phyloP scores from a whole-genome alignment of 768 basidiomycete genomes.

The Udeniomyces megalosporus region DNA sequence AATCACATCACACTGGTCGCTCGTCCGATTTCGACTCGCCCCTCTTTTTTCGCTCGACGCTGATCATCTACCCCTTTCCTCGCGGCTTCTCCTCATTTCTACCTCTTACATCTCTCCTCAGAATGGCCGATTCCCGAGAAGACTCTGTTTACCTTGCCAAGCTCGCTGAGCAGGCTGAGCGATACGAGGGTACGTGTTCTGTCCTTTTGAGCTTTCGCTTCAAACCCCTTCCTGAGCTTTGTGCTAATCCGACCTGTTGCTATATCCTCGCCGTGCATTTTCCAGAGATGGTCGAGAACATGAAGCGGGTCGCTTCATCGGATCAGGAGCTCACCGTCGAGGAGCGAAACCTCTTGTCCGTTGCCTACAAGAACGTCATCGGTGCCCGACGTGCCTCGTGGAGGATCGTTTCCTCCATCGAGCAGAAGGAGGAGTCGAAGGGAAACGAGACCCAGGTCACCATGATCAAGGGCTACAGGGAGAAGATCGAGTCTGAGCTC shows the following conservation, averaged over 20 bases:
- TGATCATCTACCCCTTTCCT: too few species aligned
- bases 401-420: conserved; percentile 95
- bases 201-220: background rate
- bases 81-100: background rate
- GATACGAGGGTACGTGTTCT: conserved; percentile 64
- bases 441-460: conserved; percentile 88
- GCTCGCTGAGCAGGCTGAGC: conserved; percentile 99
- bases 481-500: conserved; percentile 93
- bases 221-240: conserved; percentile 7
- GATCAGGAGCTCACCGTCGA: conserved; percentile 97
- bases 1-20: too few species aligned
- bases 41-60: too few species aligned
- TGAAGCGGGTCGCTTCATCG: conserved; percentile 95
- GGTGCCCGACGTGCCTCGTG: conserved; percentile 95
- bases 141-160: conserved; percentile 99
- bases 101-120: background rate
- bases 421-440: conserved; percentile 98
- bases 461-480: conserved; percentile 96
- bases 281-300: conserved; percentile 91
- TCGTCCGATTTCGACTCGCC: too few species aligned
- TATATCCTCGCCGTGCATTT: background rate
- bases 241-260: background rate
- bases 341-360: conserved; percentile 92
- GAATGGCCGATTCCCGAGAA: conserved; percentile 57
- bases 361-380: conserved; percentile 96